Evolutionary conservation across 2,329 filamentous ascomycete species (phyloP), one percentile per base, ranked within the genome.

Genomic region (Sporothrix euskadiensis): DNA sequence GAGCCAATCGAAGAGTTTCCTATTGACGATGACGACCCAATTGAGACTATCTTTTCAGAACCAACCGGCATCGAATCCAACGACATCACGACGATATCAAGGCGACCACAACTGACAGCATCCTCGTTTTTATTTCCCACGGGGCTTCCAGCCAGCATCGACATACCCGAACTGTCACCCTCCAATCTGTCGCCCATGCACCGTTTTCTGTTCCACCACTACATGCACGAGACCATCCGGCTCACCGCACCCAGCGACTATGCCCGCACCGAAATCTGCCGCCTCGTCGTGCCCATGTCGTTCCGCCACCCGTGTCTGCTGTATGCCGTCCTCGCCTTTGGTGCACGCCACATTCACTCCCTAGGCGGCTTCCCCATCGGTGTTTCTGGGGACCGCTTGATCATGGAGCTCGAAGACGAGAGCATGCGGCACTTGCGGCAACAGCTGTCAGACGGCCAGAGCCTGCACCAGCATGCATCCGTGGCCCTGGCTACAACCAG

Each of bases 171-270:
- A 3, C 26, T 61, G 9, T 54, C 66, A 8, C 49, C 68, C 5
- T 12, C 26, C 35, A 61, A 52, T 30, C 14, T 61, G 8, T 32
- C 68, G 4, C 72, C 35, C 0, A 54, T 74, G 10, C 70, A 75
- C 22, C 74, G 74, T 2, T 74, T 71, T 26, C 65, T 75, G 1
- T 66, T 73, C 19, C 66, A 75, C 69, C 72, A 75, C 70, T 75
- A 75, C 54, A 32, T 75, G 4, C 74, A 74, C 39, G 69, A 75
- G 30, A 75, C 74, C 10, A 75, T 73, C n/a, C 74, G 65, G 6
- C 72, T 75, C 3, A 75, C 74, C 7, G 74, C 74, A 0, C 74
- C 74, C 1, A 75, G 74, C 74, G 44, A 61, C 69, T 75, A 75
- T 39, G 72, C 47, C 1, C 74, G 74, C 12, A 69, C 32, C 5